Evolutionary conservation across 495 filamentous ascomycete genomes (phyloP).

Genomic region (Annulohypoxylon moriforme): DNA sequence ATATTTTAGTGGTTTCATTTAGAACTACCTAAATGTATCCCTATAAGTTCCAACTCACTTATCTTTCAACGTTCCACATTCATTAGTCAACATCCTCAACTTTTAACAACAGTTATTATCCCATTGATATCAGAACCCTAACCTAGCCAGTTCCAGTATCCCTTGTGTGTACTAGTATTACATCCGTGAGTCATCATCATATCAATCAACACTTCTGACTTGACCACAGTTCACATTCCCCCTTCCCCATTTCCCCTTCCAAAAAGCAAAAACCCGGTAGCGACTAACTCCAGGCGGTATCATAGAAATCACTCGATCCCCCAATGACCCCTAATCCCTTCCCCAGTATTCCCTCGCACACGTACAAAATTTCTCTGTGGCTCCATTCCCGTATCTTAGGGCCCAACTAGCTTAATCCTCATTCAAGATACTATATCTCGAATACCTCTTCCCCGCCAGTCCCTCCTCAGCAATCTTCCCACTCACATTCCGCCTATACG

Average conservation of each 20-base stretch:
- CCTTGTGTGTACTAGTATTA: conserved; percentile 33
- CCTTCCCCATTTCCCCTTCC: not conserved
- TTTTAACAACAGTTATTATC: conserved; percentile 15
- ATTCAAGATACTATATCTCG: conserved; percentile 50
- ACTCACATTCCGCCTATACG: conserved; percentile 74
- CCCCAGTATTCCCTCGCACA: not conserved
- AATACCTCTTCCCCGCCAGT: conserved; percentile 40
- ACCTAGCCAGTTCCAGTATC: conserved; percentile 25
- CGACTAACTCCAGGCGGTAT: conserved; percentile 15
- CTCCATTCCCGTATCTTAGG: not conserved
- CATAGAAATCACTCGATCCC: conserved; percentile 15
- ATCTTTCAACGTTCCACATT: not conserved
- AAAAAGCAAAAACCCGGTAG: conserved; percentile 7
- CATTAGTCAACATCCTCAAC: not conserved
- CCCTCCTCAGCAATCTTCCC: conserved; percentile 91
- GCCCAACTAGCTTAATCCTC: conserved; percentile 34
- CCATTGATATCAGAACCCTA: conserved; percentile 20
- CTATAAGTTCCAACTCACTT: too few species aligned
- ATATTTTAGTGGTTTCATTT: not conserved
- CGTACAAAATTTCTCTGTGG: not conserved
- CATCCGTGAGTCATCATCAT: conserved; percentile 41
- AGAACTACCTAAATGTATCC: not conserved
- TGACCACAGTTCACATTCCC: not conserved
- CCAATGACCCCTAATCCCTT: not conserved
- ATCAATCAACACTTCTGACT: not conserved